Conservation (phyloP, 1,284 basidiomycete species). For the Cryptococcus sp. region DNA sequence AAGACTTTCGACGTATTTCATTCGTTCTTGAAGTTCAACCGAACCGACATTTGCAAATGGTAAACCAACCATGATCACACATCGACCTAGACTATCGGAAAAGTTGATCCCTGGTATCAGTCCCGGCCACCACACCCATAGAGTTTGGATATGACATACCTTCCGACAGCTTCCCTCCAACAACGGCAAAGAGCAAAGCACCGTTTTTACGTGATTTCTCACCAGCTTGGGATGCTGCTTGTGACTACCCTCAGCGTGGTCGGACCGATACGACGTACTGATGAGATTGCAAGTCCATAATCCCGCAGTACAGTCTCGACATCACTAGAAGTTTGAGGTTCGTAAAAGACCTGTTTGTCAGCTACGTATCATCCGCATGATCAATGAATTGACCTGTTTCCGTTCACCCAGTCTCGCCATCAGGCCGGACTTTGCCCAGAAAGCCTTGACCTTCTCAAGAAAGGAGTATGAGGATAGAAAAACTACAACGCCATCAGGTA, state of each 20-base stretch:
- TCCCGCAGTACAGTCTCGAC: constrained; percentile 74
- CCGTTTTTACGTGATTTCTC: constrained; percentile 50
- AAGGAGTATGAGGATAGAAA: constrained; percentile 93
- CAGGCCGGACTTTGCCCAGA: constrained; percentile 63
- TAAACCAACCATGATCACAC: constrained; percentile 83
- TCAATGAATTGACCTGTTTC: constrained; percentile 58
- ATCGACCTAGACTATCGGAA: constrained; percentile 79
- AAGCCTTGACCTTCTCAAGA: constrained; percentile 61
- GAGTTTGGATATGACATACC: constrained; percentile 48
- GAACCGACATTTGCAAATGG: constrained; percentile 92
- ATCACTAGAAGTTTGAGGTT: constrained; percentile 70
- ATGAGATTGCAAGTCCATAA: constrained; percentile 62
- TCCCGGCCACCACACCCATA: neutral
- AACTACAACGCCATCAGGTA: constrained; percentile 85
- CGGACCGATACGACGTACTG: constrained; percentile 11
- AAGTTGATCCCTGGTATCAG: constrained; percentile 71
- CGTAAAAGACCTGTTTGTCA: constrained; percentile 68
- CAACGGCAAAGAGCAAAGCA: constrained; percentile 81
- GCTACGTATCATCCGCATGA: neutral
- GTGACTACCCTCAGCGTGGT: neutral
- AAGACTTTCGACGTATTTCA: constrained; percentile 67
- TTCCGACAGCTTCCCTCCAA: constrained; percentile 94
- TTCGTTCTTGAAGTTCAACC: constrained; percentile 81
- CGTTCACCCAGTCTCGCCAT: constrained; percentile 62
- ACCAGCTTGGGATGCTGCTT: constrained; percentile 2